Conservation (phyloP, 352 stramenopile species). For the Phytophthora sojae region DNA sequence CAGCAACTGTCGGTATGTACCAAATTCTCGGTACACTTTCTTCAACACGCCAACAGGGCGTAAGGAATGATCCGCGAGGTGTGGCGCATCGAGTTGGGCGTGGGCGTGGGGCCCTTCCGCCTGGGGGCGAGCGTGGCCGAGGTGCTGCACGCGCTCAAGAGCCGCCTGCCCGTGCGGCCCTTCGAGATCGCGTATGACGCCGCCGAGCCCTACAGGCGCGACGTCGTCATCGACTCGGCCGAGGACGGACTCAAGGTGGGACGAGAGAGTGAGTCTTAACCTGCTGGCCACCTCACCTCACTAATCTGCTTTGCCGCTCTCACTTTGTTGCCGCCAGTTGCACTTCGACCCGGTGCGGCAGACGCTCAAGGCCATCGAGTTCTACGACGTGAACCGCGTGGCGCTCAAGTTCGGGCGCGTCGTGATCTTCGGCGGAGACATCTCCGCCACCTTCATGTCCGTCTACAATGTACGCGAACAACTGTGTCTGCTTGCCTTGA, state of each 20-base stretch:
- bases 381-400: constrained; percentile 82
- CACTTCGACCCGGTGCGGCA: constrained; percentile 75
- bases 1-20: not conserved
- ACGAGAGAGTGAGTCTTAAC: not conserved
- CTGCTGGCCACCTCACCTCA: not conserved
- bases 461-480: constrained; percentile 78
- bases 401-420: constrained; percentile 84
- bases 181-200: constrained; percentile 87
- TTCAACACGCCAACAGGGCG: constrained; percentile 9
- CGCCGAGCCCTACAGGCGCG: constrained; percentile 63
- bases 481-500: not conserved
- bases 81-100: constrained; percentile 86
- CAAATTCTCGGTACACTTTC: constrained; percentile 19
- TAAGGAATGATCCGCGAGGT: constrained; percentile 73
- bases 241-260: constrained; percentile 70
- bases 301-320: not conserved
- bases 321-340: constrained; percentile 40
- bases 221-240: constrained; percentile 68
- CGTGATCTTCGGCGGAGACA: constrained; percentile 83
- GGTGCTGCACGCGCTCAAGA: constrained; percentile 82
- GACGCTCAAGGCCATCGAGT: constrained; percentile 75
- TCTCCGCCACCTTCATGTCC: constrained; percentile 87
- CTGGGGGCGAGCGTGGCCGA: constrained; percentile 80
- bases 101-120: constrained; percentile 77
- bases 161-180: constrained; percentile 68